Evolutionary conservation across 225 moss, liverwort and hornwort species (phyloP).

Genomic region (Asterella californica): DNA sequence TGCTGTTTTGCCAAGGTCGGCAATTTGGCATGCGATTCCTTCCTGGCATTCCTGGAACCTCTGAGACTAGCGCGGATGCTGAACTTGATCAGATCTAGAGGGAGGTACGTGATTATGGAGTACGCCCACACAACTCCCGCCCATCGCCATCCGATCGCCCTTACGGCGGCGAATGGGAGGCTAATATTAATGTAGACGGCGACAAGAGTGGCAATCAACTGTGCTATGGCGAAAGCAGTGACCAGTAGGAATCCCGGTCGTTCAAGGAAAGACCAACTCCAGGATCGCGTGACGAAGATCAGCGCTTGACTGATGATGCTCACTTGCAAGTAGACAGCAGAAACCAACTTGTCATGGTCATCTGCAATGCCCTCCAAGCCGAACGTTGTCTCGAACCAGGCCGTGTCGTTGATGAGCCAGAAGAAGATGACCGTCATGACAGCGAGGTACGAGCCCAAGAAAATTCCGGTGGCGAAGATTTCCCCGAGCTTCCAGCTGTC

Average conservation of each 20-base stretch:
- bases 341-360: not conserved
- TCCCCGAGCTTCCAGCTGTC: constrained; percentile 36
- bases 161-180: not conserved
- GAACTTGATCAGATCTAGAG: constrained; percentile 28
- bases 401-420: not conserved
- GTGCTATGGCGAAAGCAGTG: constrained; percentile 17
- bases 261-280: constrained; percentile 13
- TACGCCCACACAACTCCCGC: constrained; percentile 27
- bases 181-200: constrained; percentile 10
- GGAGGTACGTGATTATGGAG: constrained; percentile 19
- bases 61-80: not conserved
- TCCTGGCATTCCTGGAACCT: not conserved
- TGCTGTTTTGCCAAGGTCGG: too few species aligned
- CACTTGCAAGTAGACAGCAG: constrained; percentile 31
- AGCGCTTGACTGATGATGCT: constrained; percentile 32
- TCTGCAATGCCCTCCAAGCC: not conserved
- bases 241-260: constrained; percentile 11
- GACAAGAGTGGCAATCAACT: constrained; percentile 13
- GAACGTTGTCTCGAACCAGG: not conserved
- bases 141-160: constrained; percentile 27
- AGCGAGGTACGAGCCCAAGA: constrained; percentile 24
- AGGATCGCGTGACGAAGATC: constrained; percentile 23
- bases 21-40: not conserved
- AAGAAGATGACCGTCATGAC: constrained; percentile 35
- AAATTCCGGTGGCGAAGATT: constrained; percentile 28